Evolutionary conservation across 805 yeast species (phyloP).

Genomic region (Vanderwaltozyma verrucispora): DNA sequence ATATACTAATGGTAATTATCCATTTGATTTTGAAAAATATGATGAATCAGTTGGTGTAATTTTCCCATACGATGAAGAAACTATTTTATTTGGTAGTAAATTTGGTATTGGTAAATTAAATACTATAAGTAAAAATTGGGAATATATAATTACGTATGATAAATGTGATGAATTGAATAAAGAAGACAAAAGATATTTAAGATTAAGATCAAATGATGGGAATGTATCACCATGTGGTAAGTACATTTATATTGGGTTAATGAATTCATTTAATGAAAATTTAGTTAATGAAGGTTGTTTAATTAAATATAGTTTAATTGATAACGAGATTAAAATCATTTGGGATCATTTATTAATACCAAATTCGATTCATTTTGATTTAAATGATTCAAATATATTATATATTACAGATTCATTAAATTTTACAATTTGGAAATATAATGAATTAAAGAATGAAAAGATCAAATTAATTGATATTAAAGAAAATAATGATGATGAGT

Average conservation of each 20-base stretch:
- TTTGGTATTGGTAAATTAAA: slow-evolving; percentile 52
- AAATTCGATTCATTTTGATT: slow-evolving; percentile 58
- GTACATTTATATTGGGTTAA: slow-evolving; percentile 69
- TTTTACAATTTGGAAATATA: slow-evolving; percentile 39
- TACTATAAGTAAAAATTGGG: slow-evolving; percentile 32
- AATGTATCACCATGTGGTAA: slow-evolving; percentile 61
- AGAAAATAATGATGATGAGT: slow-evolving; percentile 10
- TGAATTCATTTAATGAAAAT: slow-evolving; percentile 44
- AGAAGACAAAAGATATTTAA: slow-evolving; percentile 12
- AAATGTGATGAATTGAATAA: slow-evolving; percentile 24
- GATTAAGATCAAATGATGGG: slow-evolving; percentile 72
- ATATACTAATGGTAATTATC: slow-evolving; percentile 8
- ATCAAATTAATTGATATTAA: slow-evolving; percentile 33
- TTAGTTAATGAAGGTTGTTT: slow-evolving; percentile 43
- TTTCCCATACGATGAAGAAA: slow-evolving; percentile 44
- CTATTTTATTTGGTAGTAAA: slow-evolving; percentile 50
- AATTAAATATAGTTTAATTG: slow-evolving; percentile 32
- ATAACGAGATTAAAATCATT: slow-evolving; percentile 22
- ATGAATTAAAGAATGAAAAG: slow-evolving; percentile 21
- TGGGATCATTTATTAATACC: slow-evolving; percentile 43
- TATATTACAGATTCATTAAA: slow-evolving; percentile 47
- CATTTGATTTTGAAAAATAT: slow-evolving; percentile 3
- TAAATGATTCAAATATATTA: slow-evolving; percentile 29
- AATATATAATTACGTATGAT: slow-evolving; percentile 30
- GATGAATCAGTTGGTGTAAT: slow-evolving; percentile 57